A percentile compares a stretch with the other conserved stretches of the same genome.
Evolutionary conservation across 257 asterid species (phyloP).

Genomic region (Gardenia jasminoides): DNA sequence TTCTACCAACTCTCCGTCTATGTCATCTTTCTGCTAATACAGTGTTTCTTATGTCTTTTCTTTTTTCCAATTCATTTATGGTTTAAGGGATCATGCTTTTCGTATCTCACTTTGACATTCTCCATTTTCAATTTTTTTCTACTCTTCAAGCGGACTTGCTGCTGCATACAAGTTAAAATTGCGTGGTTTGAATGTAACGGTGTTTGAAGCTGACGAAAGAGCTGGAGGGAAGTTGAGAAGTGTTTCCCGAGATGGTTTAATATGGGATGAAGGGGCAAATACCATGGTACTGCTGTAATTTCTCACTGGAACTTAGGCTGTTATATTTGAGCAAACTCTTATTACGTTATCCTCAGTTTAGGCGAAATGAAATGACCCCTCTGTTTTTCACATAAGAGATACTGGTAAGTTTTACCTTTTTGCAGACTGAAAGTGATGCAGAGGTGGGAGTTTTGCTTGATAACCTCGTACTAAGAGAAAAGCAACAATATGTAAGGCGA

Average conservation of each 20-base stretch:
- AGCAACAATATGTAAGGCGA: slow-evolving; percentile 67
- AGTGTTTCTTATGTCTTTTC: too few species aligned
- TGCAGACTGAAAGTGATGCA: slow-evolving; percentile 81
- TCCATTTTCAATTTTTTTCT: background rate
- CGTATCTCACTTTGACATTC: background rate
- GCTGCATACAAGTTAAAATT: slow-evolving; percentile 88
- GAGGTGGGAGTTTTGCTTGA: slow-evolving; percentile 79
- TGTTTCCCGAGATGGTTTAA: slow-evolving; percentile 59
- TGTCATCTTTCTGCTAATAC: background rate
- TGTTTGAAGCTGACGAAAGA: slow-evolving; percentile 76
- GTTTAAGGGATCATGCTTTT: background rate
- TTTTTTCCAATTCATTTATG: background rate
- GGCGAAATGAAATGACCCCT: slow-evolving; percentile 7
- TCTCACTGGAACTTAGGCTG: background rate
- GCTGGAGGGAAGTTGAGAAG: slow-evolving; percentile 86
- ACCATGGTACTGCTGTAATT: slow-evolving; percentile 58
- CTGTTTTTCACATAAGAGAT: slow-evolving; percentile 10
- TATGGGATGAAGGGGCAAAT: slow-evolving; percentile 98
- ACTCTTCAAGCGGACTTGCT: slow-evolving; percentile 70
- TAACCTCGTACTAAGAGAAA: slow-evolving; percentile 71
- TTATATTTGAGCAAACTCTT: background rate
- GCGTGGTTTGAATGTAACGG: slow-evolving; percentile 76
- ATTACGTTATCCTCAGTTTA: background rate
- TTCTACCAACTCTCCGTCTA: background rate
- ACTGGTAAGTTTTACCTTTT: slow-evolving; percentile 3